Evolutionary conservation across 306 rosid species (phyloP), one percentile per base, ranked within the genome.

Genomic region (Cicer judaicum): DNA sequence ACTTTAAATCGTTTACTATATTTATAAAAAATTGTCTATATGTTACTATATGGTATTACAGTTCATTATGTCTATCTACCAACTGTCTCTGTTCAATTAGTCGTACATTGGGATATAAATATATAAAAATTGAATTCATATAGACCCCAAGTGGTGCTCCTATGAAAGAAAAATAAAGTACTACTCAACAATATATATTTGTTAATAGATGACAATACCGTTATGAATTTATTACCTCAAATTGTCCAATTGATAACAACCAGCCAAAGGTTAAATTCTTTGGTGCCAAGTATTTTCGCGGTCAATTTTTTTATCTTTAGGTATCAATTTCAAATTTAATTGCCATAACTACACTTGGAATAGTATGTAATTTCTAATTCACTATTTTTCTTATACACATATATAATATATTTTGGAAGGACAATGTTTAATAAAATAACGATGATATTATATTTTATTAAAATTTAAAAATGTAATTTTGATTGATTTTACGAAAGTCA

Each of bases 171-270:
- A 19, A 14, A 40, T 29, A 29, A n/a, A 42, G 53, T 54, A 38
- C 14, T 6, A 6, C 36, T 29, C 36, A 29, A 38, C 19, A 50
- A 76, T 54, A 66, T 29, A 29, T 29, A 10, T 43, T 72, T 79
- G 68, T 52, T 16, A 72, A 72, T 10, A 42, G 38, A 67, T 80
- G 80, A 67, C 72, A 74, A 74, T 74, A 68, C 76, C 76, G 80
- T 80, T 74, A 80, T 18, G 84, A 74, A 48, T 72, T 79, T 69
- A 69, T 59, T 60, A 78, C 64, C 70, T 69, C 46, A 69, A 38
- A 78, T 60, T 77, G 75, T 67, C 68, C 40, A 44, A 43, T 77
- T 55, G 68, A 60, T 46, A 67, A 34, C 67, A 54, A 50, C 50
- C 50, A 56, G 43, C 46, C 46, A 75, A 75, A 41, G 67, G 16